These are phyloP conservation scores for Pinus albicaulis DNA, from an alignment of 75 land plant genomes.

Conservation along the genomic window DNA sequence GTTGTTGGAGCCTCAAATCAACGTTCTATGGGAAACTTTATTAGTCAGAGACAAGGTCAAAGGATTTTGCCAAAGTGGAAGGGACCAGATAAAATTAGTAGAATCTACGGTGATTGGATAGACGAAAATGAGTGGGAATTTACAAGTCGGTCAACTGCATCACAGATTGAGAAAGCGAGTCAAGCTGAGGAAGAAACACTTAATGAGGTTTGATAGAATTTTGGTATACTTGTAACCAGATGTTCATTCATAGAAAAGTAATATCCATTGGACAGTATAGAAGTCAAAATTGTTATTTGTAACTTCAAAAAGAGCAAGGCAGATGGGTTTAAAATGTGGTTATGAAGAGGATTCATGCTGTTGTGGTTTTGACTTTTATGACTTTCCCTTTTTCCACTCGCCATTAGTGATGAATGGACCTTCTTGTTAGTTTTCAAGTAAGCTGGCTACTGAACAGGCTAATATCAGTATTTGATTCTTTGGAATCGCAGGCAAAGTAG, in stretches of 20 bases:
- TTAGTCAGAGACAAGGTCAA: slow-evolving; percentile 40
- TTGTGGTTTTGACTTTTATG: background rate
- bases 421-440: background rate
- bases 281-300: background rate
- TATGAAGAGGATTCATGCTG: background rate
- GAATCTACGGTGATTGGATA: slow-evolving; percentile 96
- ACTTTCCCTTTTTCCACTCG: background rate
- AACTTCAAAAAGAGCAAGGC: background rate
- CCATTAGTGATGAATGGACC: background rate
- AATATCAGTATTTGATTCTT: background rate
- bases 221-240: background rate
- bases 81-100: slow-evolving; percentile 84
- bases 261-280: background rate
- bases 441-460: background rate
- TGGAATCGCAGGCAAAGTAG: background rate
- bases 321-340: background rate
- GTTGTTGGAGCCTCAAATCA: slow-evolving; percentile 40
- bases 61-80: slow-evolving; percentile 71
- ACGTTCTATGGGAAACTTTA: slow-evolving; percentile 20
- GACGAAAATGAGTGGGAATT: slow-evolving; percentile 49
- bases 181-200: slow-evolving; percentile 3
- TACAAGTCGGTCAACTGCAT: slow-evolving; percentile 3
- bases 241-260: background rate
- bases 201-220: slow-evolving; percentile 1
- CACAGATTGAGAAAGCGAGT: background rate